phyloP scores from a whole-genome alignment of 306 rosid species.

The Sechiopsis laciniata region DNA sequence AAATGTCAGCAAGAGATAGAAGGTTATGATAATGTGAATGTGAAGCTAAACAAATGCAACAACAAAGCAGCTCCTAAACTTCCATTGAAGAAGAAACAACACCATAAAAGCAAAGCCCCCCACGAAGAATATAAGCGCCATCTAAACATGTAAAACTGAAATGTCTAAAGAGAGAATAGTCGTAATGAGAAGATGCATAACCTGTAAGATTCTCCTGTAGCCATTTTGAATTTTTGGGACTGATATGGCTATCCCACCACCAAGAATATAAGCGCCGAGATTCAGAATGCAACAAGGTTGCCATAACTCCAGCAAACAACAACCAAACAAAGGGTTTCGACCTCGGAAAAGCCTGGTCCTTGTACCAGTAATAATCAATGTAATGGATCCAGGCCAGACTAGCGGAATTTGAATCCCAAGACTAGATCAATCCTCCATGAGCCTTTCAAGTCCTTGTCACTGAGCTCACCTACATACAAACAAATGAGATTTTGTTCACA shows the following conservation, averaged over 20 bases:
- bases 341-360: constrained; percentile 42
- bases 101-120: not conserved
- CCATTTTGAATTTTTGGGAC: constrained; percentile 98
- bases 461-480: constrained; percentile 32
- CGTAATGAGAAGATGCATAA: constrained; percentile 22
- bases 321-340: constrained; percentile 52
- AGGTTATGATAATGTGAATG: not conserved
- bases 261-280: constrained; percentile 92
- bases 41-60: not conserved
- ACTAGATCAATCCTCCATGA: constrained; percentile 22
- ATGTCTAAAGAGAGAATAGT: not conserved
- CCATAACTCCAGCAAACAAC: constrained; percentile 68
- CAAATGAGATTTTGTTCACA: not conserved
- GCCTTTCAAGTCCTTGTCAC: constrained; percentile 21
- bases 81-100: not conserved
- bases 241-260: constrained; percentile 99
- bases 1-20: constrained; percentile 1
- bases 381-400: constrained; percentile 66
- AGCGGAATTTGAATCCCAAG: constrained; percentile 26
- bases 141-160: constrained; percentile 1
- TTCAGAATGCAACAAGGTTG: constrained; percentile 66
- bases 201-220: constrained; percentile 98
- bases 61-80: not conserved
- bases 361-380: constrained; percentile 34
- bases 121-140: not conserved